Percentiles rank a stretch among this genome's conserved stretches.
Evolutionary conservation across 345 rosid species (phyloP).

Genomic region (Cardiospermum halicacabum): DNA sequence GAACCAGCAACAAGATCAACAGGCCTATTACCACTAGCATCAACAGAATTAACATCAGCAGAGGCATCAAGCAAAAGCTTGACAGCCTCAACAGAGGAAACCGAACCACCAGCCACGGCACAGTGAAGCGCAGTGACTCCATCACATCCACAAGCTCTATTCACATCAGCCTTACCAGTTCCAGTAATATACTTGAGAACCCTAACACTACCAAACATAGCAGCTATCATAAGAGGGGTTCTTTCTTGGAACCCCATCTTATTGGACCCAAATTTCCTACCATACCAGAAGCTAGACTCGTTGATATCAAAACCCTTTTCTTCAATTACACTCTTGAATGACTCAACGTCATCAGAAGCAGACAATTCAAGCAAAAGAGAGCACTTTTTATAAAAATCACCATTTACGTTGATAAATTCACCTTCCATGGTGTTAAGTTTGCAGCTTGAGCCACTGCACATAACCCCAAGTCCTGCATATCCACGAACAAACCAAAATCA

Average conservation of each 20-base stretch:
- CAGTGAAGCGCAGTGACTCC: conserved; percentile 89
- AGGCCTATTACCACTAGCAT: conserved; percentile 68
- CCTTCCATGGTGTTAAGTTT: conserved; percentile 44
- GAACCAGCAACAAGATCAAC: conserved; percentile 41
- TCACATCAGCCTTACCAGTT: conserved; percentile 46
- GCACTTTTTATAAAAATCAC: conserved; percentile 12
- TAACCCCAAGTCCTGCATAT: conserved; percentile 49
- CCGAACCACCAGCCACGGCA: conserved; percentile 74
- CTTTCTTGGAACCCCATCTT: conserved; percentile 85
- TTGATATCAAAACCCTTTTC: conserved; percentile 42
- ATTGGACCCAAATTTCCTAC: conserved; percentile 62
- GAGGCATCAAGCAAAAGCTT: conserved; percentile 63
- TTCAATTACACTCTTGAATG: conserved; percentile 51
- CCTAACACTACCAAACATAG: conserved; percentile 63
- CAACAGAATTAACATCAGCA: conserved; percentile 51
- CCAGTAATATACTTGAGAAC: conserved; percentile 56
- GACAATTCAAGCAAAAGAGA: conserved; percentile 75
- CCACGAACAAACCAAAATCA: conserved; percentile 4
- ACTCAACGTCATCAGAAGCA: conserved; percentile 57
- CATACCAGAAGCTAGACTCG: conserved; percentile 66
- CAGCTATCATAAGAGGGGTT: conserved; percentile 84
- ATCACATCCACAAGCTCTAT: conserved; percentile 65
- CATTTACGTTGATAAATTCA: conserved; percentile 29
- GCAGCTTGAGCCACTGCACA: conserved; percentile 51
- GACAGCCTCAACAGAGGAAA: conserved; percentile 47